phyloP scores from a whole-genome alignment of 768 basidiomycete genomes.

The Tulasnella sp. region DNA sequence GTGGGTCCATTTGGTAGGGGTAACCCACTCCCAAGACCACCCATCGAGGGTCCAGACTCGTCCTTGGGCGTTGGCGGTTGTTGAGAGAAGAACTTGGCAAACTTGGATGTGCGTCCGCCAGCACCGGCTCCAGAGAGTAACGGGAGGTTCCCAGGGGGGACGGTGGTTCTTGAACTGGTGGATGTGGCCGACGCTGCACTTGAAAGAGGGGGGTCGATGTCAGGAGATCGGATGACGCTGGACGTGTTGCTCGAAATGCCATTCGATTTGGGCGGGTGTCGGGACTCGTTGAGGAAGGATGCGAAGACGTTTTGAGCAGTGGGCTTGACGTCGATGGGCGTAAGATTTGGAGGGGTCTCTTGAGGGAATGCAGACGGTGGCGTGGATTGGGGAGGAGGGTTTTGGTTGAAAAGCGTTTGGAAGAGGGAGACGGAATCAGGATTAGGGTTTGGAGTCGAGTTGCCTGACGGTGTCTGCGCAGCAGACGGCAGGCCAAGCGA shows the following conservation, averaged over 20 bases:
- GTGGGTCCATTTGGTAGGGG: not conserved
- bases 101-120: conserved; percentile 15
- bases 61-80: conserved; percentile 1
- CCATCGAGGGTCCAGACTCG: not conserved
- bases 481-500: not conserved
- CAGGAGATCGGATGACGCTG: not conserved
- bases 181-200: not conserved
- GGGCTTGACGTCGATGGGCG: not conserved
- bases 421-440: conserved; percentile 5
- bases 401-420: conserved; percentile 11
- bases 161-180: not conserved
- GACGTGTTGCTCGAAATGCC: not conserved
- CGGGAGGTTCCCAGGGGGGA: not conserved
- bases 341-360: not conserved
- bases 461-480: not conserved
- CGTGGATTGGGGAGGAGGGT: not conserved
- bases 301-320: conserved; percentile 4
- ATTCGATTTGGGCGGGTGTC: not conserved
- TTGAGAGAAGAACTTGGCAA: conserved; percentile 19
- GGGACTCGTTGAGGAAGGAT: not conserved
- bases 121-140: not conserved
- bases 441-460: not conserved
- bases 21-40: not conserved
- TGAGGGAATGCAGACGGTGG: not conserved
- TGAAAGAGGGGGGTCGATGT: not conserved